Conservation (phyloP, 257 asterid species). For the Fraxinus quadrangulata region DNA sequence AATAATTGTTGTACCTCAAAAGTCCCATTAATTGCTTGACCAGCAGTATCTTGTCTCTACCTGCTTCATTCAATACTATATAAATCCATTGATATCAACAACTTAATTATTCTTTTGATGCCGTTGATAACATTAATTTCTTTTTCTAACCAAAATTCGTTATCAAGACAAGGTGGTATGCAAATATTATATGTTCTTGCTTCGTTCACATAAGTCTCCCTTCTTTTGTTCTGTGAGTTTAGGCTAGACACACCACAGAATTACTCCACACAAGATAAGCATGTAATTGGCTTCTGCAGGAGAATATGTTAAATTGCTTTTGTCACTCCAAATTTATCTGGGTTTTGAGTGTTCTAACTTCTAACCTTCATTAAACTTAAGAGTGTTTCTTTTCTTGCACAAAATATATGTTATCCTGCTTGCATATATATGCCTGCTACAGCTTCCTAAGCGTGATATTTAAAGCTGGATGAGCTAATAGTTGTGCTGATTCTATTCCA, state of each 20-base stretch:
- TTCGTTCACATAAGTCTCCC: not conserved
- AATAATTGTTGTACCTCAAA: too few species aligned
- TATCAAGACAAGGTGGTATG: not conserved
- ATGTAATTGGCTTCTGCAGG: not conserved
- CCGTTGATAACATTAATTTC: not conserved
- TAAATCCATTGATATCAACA: not conserved
- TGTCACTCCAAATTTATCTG: not conserved
- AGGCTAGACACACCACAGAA: not conserved
- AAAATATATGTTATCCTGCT: not conserved
- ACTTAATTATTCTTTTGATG: not conserved
- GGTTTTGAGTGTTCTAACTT: not conserved
- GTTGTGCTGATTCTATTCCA: not conserved
- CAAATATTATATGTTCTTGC: not conserved
- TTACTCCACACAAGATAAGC: not conserved
- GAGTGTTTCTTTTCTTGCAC: not conserved
- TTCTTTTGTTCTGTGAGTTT: not conserved
- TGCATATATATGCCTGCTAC: not conserved
- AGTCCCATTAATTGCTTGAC: too few species aligned
- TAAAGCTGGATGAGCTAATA: not conserved
- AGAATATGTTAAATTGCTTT: not conserved
- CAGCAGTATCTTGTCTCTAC: too few species aligned
- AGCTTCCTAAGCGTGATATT: not conserved
- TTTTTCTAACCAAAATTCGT: not conserved
- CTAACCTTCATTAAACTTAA: not conserved
- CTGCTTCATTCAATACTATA: not conserved